Evolutionary conservation across 768 basidiomycete species (phyloP), one percentile per base, ranked within the genome.

Genomic region (Chlorophyllum brunneum): DNA sequence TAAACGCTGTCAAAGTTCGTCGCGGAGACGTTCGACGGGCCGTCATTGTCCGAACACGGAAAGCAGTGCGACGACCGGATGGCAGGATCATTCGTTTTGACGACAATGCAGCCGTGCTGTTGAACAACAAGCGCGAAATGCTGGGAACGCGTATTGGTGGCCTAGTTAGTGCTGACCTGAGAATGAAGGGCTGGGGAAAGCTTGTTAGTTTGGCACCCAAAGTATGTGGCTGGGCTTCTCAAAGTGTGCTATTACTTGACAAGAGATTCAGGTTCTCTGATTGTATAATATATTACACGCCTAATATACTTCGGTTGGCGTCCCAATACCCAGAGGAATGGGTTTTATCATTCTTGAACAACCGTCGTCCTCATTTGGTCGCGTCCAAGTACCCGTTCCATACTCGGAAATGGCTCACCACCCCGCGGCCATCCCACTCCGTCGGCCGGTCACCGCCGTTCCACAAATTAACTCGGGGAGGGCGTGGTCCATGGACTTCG

Each of bases 51-150:
- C 84, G 95, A 30, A 94, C 92, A n/a, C 81, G 83, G 61, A 95
- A 97, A 69, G 68, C 83, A 20, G 87, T 92, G 4, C 79, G 83
- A 36, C 75, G 95, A 63, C 85, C 93, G 18, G 95, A 98, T 69
- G 95, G 95, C 11, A 80, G 92, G 24, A 76, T 81, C 60, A 76
- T 98, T 57, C 77, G 89, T 39, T 98, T 98, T 69, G 95, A 98
- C 70, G 95, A 98, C 77, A 98, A 98, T 62, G 95, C 95, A 0
- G 92, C 85, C 7, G 93, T 98, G 4, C 70, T 98, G 30, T 68
- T 98, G 52, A 98, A 98, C 69, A 92, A 92, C 75, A 98, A 98
- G 74, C 81, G 85, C 51, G 92, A 95, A 70, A 92, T 98, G 88
- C 65, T 98, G 54, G 95, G 94, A 16, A 97, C 94, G 44, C 83